These are phyloP conservation scores for Mycena indigotica DNA, from an alignment of 768 basidiomycete species.

Conservation along the genomic window DNA sequence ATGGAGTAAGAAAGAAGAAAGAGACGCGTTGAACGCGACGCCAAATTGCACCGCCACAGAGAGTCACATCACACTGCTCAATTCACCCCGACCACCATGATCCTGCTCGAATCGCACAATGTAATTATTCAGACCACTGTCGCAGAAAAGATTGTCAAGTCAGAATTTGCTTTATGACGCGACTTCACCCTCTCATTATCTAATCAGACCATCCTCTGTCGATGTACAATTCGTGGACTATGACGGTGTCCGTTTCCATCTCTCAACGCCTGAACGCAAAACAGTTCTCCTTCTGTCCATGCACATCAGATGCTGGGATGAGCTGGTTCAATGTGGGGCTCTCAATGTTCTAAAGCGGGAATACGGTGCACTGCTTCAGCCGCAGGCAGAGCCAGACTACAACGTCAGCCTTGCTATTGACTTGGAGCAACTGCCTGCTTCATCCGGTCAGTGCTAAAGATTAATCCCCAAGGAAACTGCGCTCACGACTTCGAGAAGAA, in stretches of 20 bases:
- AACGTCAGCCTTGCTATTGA: conserved; percentile 87
- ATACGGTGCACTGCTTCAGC: conserved; percentile 72
- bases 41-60: not conserved
- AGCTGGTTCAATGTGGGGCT: conserved; percentile 87
- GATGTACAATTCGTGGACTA: conserved; percentile 99
- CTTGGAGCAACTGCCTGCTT: conserved; percentile 80
- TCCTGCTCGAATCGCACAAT: conserved; percentile 71
- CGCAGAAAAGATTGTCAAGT: conserved; percentile 86
- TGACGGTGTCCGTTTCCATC: conserved; percentile 92
- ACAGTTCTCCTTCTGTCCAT: conserved; percentile 85
- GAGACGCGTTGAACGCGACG: conserved; percentile 13
- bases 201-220: conserved; percentile 76
- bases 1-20: conserved; percentile 36
- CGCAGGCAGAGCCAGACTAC: conserved; percentile 82
- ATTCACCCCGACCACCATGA: conserved; percentile 13
- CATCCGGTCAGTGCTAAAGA: conserved; percentile 70
- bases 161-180: conserved; percentile 2
- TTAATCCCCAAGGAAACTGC: not conserved
- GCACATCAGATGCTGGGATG: conserved; percentile 97
- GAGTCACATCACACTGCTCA: not conserved
- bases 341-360: conserved; percentile 76
- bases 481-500: conserved; percentile 47
- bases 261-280: conserved; percentile 87
- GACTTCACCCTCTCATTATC: conserved; percentile 16
- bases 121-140: conserved; percentile 91